Base-by-base conservation (phyloP, 164 flowering plant genomes). In the Magnolia officinalis region DNA sequence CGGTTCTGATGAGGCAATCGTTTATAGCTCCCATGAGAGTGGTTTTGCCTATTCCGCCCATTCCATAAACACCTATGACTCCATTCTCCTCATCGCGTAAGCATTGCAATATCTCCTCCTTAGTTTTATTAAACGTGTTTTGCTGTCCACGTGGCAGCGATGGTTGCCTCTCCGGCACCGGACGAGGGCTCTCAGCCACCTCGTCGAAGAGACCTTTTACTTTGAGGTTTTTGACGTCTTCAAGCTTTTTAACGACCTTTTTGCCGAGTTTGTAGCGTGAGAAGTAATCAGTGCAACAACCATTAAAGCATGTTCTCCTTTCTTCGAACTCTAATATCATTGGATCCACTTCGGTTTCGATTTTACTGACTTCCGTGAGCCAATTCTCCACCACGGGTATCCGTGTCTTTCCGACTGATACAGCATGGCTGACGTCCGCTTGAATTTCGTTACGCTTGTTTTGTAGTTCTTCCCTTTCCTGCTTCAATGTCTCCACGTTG, bases 11-110 rank as follows among this genome's bases (percentile, higher is more conserved):
- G 7, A 71, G 61, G 49, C 10, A 4, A 37, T 76, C 61, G 49
- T 76, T 50, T 8, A 49, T 11, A 24, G 52, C 37, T 49, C 11
- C 59, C 20, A 76, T 37, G 19, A 58, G 8, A n/a, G 78, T 70
- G 20, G 74, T 70, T 45, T 76, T 71, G 0, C 78, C 78, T 2
- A 63, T 63, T 2, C 78, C 78, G 59, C 68, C 78, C 78, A 70
- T 61, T 4, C 69, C 78, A 50, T 61, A 74, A 45, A 74, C 26
- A 9, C 69, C 52, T 4, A 64, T 9, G 8, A 1, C 63, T 4
- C 31, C 58, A 63, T 5, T 23, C 8, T 18, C 55, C 20, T 49
- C 67, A 37, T 63, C 52, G 0, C 6, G 18, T 19, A 74, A 74
- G 37, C n/a, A 8, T n/a, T 49, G 13, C 55, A 1, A 2, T 45